phyloP scores from a whole-genome alignment of 2,329 filamentous ascomycete species.

The Rutstroemia sydowiana region DNA sequence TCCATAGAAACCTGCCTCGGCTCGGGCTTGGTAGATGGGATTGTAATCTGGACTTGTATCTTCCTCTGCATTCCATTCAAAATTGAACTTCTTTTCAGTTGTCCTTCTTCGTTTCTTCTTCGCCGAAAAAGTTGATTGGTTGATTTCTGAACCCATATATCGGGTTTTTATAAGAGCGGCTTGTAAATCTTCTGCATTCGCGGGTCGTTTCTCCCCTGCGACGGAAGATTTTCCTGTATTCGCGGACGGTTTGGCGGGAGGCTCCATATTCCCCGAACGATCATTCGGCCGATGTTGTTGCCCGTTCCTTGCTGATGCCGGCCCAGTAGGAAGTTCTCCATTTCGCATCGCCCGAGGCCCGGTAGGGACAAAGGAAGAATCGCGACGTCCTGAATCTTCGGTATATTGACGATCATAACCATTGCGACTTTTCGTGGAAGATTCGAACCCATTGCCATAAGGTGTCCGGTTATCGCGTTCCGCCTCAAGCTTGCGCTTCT shows the following conservation, averaged over 20 bases:
- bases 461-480: constrained; percentile 20
- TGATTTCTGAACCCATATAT: constrained; percentile 88
- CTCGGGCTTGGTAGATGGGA: constrained; percentile 64
- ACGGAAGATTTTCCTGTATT: constrained; percentile 27
- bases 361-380: constrained; percentile 48
- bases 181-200: constrained; percentile 55
- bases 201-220: constrained; percentile 32
- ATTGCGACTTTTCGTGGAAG: constrained; percentile 19
- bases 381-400: constrained; percentile 22
- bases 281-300: constrained; percentile 13
- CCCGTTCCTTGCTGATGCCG: constrained; percentile 26
- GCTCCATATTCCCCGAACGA: constrained; percentile 19
- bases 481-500: constrained; percentile 40
- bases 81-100: constrained; percentile 96
- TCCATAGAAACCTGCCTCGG: constrained; percentile 63
- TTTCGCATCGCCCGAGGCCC: constrained; percentile 63
- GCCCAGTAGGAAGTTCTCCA: constrained; percentile 40
- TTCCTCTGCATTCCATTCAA: constrained; percentile 93
- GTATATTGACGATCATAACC: constrained; percentile 17
- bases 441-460: constrained; percentile 15
- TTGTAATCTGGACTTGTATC: constrained; percentile 84
- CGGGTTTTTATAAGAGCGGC: constrained; percentile 67
- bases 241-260: constrained; percentile 26
- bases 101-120: constrained; percentile 93
- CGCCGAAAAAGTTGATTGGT: constrained; percentile 81